Conservation (phyloP, 2,329 filamentous ascomycete species). For the Colletotrichum plurivorum region DNA sequence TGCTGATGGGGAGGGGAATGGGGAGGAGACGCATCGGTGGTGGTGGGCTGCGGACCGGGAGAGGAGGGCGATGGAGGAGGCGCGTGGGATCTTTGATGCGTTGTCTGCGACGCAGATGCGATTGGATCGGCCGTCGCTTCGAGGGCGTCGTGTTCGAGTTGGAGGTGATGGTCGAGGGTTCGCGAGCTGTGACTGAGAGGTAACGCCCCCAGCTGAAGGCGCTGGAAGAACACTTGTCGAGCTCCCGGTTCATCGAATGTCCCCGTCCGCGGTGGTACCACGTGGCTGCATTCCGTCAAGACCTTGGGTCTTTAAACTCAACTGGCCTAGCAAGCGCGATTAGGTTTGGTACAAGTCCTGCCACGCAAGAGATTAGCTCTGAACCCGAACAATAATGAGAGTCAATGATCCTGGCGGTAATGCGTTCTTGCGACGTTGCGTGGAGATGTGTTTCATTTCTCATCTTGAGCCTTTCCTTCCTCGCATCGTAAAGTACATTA, state of each 20-base stretch:
- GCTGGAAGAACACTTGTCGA: no score
- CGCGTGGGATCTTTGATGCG: slow-evolving; percentile 54
- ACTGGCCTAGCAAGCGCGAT: neutral
- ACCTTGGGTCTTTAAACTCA: neutral
- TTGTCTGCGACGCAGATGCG: slow-evolving; percentile 41
- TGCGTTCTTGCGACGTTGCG: neutral
- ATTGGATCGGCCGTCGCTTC: no score
- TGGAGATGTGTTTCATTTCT: slow-evolving; percentile 24
- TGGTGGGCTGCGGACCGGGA: slow-evolving; percentile 67
- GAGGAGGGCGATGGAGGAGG: slow-evolving; percentile 58
- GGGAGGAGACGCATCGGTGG: slow-evolving; percentile 66
- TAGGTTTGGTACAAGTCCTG: neutral
- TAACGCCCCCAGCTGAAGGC: no score
- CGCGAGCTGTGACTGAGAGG: no score
- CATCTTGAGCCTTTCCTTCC: slow-evolving; percentile 25
- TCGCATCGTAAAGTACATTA: slow-evolving; percentile 34
- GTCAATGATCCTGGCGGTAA: neutral
- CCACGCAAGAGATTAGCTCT: neutral
- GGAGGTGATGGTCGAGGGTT: no score
- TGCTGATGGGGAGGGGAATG: slow-evolving; percentile 56
- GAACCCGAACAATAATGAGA: no score
- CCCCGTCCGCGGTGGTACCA: no score
- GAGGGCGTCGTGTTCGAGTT: no score
- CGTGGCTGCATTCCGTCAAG: neutral
- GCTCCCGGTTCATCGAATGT: no score